These are phyloP conservation scores for Kwoniella sp. DNA, from an alignment of 768 basidiomycete species.

Conservation along the genomic window DNA sequence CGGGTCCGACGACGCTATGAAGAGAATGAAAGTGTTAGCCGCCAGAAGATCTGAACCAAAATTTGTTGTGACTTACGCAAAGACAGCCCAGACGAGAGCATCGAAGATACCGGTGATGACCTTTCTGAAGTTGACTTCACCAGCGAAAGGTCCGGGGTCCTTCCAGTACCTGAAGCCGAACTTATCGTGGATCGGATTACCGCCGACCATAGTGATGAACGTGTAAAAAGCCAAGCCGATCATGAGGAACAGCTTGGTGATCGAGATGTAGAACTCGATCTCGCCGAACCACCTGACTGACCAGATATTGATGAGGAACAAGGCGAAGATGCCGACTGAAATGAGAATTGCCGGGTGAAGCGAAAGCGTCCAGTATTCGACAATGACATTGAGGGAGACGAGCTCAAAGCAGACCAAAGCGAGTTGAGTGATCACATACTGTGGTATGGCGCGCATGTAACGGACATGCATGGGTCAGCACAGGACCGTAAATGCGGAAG, in stretches of 20 bases:
- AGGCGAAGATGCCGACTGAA: constrained; percentile 26
- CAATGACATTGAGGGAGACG: constrained; percentile 37
- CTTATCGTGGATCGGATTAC: constrained; percentile 62
- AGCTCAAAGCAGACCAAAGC: constrained; percentile 39
- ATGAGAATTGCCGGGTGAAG: constrained; percentile 35
- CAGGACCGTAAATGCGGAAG: too few species aligned
- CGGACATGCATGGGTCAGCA: not conserved
- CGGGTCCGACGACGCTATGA: constrained; percentile 30
- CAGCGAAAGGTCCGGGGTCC: constrained; percentile 31
- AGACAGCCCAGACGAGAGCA: constrained; percentile 24
- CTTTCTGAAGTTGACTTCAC: constrained; percentile 13
- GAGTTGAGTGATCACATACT: constrained; percentile 31
- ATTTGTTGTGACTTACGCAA: constrained; percentile 19
- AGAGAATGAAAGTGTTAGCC: not conserved
- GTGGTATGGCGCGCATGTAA: not conserved
- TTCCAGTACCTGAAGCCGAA: constrained; percentile 55
- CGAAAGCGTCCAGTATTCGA: constrained; percentile 32
- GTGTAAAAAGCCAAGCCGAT: constrained; percentile 63
- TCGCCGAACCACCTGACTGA: constrained; percentile 29
- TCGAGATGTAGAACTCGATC: constrained; percentile 31
- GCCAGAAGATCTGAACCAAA: not conserved
- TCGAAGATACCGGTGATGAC: constrained; percentile 31
- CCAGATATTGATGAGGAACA: constrained; percentile 22
- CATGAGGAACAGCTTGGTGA: constrained; percentile 59
- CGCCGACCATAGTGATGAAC: constrained; percentile 66